Evolutionary conservation across 805 yeast species (phyloP).

Genomic region (Metschnikowia cerradonensis): DNA sequence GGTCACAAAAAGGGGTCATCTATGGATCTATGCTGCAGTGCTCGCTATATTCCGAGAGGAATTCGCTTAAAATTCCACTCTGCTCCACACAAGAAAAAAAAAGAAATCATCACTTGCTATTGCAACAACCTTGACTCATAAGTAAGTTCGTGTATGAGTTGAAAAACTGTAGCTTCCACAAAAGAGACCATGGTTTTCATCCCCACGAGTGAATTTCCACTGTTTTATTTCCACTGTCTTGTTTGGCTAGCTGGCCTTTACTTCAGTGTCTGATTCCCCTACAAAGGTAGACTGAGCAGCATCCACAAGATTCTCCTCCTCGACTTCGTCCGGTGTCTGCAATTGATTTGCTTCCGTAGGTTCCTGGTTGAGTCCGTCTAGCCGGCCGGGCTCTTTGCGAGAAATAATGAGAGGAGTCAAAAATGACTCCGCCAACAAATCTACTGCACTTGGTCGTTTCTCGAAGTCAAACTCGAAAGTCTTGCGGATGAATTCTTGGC

Average conservation of each 20-base stretch:
- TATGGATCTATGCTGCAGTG: not conserved
- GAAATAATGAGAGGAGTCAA: conserved; percentile 46
- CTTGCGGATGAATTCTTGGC: conserved; percentile 57
- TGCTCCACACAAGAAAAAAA: not conserved
- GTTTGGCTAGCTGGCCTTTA: not conserved
- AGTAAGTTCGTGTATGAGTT: too few relatives aligned
- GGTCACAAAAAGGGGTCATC: not conserved
- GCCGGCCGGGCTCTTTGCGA: not conserved
- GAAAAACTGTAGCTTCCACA: not conserved
- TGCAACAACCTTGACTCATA: not conserved
- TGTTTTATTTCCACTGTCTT: not conserved
- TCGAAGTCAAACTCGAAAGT: conserved; percentile 75
- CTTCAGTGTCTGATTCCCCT: not conserved
- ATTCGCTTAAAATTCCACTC: not conserved
- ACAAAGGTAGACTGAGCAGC: not conserved
- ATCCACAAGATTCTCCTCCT: not conserved
- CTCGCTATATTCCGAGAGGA: not conserved
- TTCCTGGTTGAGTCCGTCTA: not conserved
- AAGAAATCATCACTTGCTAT: not conserved
- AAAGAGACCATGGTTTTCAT: not conserved
- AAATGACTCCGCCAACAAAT: conserved; percentile 63
- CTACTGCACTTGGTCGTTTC: conserved; percentile 70
- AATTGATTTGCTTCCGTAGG: not conserved
- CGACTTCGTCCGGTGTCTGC: not conserved
- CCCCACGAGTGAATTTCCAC: not conserved